Evolutionary conservation across 352 stramenopile genomes (phyloP), one percentile per base, ranked within the genome.

Genomic region (Phytophthora capsici): DNA sequence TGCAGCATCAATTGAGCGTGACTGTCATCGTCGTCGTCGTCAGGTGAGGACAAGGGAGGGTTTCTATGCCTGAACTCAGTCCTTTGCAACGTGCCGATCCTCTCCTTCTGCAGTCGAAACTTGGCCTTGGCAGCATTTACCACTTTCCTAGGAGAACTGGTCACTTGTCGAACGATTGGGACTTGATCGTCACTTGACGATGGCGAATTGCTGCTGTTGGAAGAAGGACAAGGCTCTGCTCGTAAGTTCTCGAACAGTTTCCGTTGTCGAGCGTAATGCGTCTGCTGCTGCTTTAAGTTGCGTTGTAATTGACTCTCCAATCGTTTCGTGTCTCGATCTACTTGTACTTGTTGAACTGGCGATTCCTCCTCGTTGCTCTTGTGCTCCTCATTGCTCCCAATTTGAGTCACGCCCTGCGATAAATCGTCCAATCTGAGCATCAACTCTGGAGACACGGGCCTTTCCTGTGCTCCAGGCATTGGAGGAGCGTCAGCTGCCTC

Each of bases 191-290:
- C 63, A 49, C 34, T 62, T 46, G 32, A 57, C 28, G 37, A 23
- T 1, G 43, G 63, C 14, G 58, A 59, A 41, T 37, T 40, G 12
- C 13, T 53, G 48, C 34, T 48, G 14, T 51, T 41, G 10, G 53
- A 67, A 51, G 48, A 62, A 22, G 69, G 51, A 57, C 37, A 68
- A 1, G 49, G 30, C 26, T 63, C 19, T 3, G 56, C 60, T 9
- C 66, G 68, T n/a, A 91, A 69, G n/a, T 80, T 76, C 32, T 86
- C 80, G 19, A 91, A 85, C 7, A 91, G 69, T 44, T 76, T 59
- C 6, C 82, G 75, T 44, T 91, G 82, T 9, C 78, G 66, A 10
- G 73, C 82, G 50, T 89, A 89, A 41, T 90, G 79, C 26, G 77
- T 75, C 37, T 88, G 78, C 60, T 90, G 78, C 54, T 86, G 71